Evolutionary conservation across 2,329 filamentous ascomycete genomes (phyloP), one percentile per base, ranked within the genome.

Genomic region (Neodidymelliopsis sp.): DNA sequence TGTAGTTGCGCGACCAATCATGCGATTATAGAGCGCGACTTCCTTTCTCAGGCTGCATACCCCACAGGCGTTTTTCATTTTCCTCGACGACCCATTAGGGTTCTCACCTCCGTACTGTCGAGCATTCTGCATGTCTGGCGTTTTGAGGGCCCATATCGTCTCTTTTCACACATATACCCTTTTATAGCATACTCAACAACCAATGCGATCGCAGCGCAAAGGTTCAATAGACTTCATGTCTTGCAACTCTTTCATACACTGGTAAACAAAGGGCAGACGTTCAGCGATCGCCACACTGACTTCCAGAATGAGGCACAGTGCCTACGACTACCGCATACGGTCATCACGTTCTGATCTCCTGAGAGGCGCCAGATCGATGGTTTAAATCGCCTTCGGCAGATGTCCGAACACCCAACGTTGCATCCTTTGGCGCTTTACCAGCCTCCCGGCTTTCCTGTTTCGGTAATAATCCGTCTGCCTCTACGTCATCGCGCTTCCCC

Each of bases 1-100:
- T 72, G 53, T 71, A 43, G 54, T 22, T 25, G 37, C 19, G 6
- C n/a, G n/a, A n/a, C n/a, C n/a, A n/a, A n/a, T n/a, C n/a, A n/a
- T n/a, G n/a, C n/a, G n/a, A n/a, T n/a, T n/a, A n/a, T n/a, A n/a
- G n/a, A n/a, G n/a, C n/a, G n/a, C n/a, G n/a, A n/a, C 27, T 10
- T 12, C 13, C 4, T 15, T 16, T 11, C 11, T 19, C 4, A 11
- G 13, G 12, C 19, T 4, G 28, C 20, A 16, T 15, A 16, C 9
- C 15, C 22, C 20, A 12, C 16, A 3, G 15, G 4, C 15, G 6
- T 9, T 6, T 7, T 8, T 7, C 13, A 13, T 13, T 9, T 30
- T 9, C 28, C 29, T 43, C 12, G 2, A 13, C n/a, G n/a, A 5
- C 37, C 7, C 10, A 24, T 20, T 20, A 15, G 34, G 13, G 11